Evolutionary conservation across 768 basidiomycete species (phyloP), one percentile per base, ranked within the genome.

Genomic region (Antrodiella citrinella): DNA sequence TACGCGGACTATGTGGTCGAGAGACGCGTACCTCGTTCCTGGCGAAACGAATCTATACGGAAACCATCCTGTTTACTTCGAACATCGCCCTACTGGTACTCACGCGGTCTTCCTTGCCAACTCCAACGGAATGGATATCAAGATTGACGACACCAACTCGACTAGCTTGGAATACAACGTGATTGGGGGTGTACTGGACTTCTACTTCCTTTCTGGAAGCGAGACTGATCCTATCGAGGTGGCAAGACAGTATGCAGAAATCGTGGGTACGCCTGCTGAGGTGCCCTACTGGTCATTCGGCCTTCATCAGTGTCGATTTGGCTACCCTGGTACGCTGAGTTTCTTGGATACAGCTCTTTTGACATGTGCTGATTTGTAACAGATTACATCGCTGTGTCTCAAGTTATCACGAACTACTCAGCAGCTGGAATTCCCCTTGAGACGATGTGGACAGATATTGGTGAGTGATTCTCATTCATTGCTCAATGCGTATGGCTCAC

Each of bases 371-470:
- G 38, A 2, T 12, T 5, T 10, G 39, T 18, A 20, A 2, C 26
- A 83, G 83, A 82, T 57, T 84, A 72, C 43, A 66, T 82, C 22
- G 76, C 82, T 25, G 81, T 85, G 1, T 76, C 81, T 0, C 64
- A 68, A 26, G 84, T 85, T 3, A 77, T 86, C 49, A 63, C 73
- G 0, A 80, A 76, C 60, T 86, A 86, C 54, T 74, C 79, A 1
- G 71, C 65, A 1, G 80, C 81, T 0, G 60, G 65, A 3, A 86
- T 87, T 48, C 84, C 84, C 4, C 72, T 86, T 3, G 83, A 87
- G 62, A 84, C 83, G 0, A 85, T 86, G 83, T 86, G 84, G 84
- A 84, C 83, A 2, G 84, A 86, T 62, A 86, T 86, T 26, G 81
- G 82, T 76, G 56, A 23, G 56, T 18, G n/a, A n/a, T n/a, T n/a